Evolutionary conservation across 306 rosid genomes (phyloP), one percentile per base, ranked within the genome.

Genomic region (Cicer chorassanicum): DNA sequence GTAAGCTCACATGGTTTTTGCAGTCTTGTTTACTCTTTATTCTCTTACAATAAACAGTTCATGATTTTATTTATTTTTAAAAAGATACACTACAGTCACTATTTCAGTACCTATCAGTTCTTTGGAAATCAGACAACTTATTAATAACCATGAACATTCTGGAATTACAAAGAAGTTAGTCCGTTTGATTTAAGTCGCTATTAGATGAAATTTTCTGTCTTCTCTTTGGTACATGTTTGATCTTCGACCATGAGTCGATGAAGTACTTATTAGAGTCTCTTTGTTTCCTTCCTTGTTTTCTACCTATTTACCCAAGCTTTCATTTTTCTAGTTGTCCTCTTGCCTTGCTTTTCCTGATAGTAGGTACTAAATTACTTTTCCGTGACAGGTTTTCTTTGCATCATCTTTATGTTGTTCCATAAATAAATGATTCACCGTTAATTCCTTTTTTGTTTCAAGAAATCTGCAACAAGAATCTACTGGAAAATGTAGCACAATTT

Each of bases 1-100:
- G 99, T 92, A 82, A 83, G 70, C 61, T 75, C 76, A 24, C 67
- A 24, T 73, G 44, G 68, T 84, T 80, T 66, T 69, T n/a, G 59
- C 41, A 67, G 49, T 72, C 50, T 51, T 60, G 50, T 80, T 75
- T 60, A 65, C 64, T 36, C 60, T 74, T 80, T 9, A 14, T 70
- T 66, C 71, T 53, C 54, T 66, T 67, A 49, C 29, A 56, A 59
- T 59, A 21, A 15, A 50, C 38, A 46, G 8, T 5, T 24, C n/a
- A 2, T 13, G 15, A 40, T 49, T 61, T 62, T 36, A 9, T 34
- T 41, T 76, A 9, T 8, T 56, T 62, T 56, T 54, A 15, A 1
- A 9, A 56, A 38, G 64, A 13, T n/a, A 74, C 14, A 40, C 66
- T 29, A 29, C 36, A 29, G 36, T 29, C 36, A 29, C 36, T 66